Evolutionary conservation across 768 basidiomycete species (phyloP).

Genomic region (Daedaleopsis nitida): DNA sequence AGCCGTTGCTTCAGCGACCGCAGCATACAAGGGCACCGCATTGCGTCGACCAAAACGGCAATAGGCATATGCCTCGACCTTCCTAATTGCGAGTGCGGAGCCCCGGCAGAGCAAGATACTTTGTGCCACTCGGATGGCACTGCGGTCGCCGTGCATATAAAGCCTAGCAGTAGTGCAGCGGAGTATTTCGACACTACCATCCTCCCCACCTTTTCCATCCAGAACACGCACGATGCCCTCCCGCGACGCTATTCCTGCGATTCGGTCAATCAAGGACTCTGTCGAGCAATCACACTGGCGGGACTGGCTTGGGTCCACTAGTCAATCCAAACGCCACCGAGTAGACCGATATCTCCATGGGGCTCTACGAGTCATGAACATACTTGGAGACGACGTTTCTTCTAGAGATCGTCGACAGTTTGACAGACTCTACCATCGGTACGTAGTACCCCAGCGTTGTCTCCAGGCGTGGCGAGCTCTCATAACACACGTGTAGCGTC

Average conservation of each 20-base stretch:
- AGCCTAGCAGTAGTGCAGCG: too few species aligned
- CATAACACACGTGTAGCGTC: neutral
- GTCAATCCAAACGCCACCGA: neutral
- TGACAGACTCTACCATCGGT: conserved; percentile 5
- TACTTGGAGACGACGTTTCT: neutral
- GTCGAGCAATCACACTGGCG: conserved; percentile 6
- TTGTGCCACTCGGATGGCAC: too few species aligned
- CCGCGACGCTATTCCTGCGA: neutral
- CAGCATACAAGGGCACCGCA: conserved; percentile 11
- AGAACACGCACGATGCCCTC: neutral
- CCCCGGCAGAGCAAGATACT: neutral
- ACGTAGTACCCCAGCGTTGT: neutral
- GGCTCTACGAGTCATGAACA: conserved; percentile 9
- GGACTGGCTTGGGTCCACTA: neutral
- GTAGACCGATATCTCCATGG: conserved; percentile 7
- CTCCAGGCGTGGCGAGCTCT: neutral
- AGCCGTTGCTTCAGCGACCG: conserved; percentile 1
- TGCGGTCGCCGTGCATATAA: too few species aligned
- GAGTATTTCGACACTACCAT: too few species aligned
- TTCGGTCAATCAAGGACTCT: conserved; percentile 15
- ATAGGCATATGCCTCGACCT: neutral
- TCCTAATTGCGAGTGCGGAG: neutral
- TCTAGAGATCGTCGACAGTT: neutral
- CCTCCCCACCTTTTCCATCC: too few species aligned
- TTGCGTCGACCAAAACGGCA: neutral